These are phyloP conservation scores for Hygrophorus pudorinus DNA, from an alignment of 768 basidiomycete species.

Conservation along the genomic window DNA sequence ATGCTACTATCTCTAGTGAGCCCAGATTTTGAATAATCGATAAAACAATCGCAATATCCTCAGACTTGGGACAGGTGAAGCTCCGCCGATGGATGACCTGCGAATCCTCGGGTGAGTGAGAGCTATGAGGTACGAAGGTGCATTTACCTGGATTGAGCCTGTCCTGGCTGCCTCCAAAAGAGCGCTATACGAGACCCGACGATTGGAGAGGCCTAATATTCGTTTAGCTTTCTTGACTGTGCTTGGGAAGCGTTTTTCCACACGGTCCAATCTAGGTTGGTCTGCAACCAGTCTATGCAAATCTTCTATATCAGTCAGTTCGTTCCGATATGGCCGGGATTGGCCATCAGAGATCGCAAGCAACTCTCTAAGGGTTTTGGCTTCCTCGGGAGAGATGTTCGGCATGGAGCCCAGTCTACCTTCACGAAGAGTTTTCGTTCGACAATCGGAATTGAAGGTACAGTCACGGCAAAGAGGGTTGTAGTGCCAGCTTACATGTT, in stretches of 20 bases:
- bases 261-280: constrained; percentile 16
- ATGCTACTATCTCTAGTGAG: constrained; percentile 23
- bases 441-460: constrained; percentile 28
- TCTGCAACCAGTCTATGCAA: constrained; percentile 27
- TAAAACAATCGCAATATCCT: constrained; percentile 36
- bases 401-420: constrained; percentile 35
- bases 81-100: constrained; percentile 34
- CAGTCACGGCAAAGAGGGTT: constrained; percentile 40
- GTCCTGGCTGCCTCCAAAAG: constrained; percentile 29
- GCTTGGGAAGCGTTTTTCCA: constrained; percentile 24
- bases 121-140: too few species aligned
- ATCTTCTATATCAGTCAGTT: constrained; percentile 37
- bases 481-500: constrained; percentile 35
- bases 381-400: constrained; percentile 39
- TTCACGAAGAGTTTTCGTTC: constrained; percentile 21
- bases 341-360: constrained; percentile 19
- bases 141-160: constrained; percentile 26
- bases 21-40: constrained; percentile 34
- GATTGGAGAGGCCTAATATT: constrained; percentile 26
- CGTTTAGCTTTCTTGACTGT: constrained; percentile 29
- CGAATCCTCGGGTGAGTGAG: too few species aligned
- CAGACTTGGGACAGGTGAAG: constrained; percentile 31
- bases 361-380: constrained; percentile 26
- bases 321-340: not conserved
- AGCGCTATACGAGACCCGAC: constrained; percentile 20